Evolutionary conservation across 176 grass and related monocot species (phyloP), one percentile per base, ranked within the genome.

Genomic region (Panicum miliaceum): DNA sequence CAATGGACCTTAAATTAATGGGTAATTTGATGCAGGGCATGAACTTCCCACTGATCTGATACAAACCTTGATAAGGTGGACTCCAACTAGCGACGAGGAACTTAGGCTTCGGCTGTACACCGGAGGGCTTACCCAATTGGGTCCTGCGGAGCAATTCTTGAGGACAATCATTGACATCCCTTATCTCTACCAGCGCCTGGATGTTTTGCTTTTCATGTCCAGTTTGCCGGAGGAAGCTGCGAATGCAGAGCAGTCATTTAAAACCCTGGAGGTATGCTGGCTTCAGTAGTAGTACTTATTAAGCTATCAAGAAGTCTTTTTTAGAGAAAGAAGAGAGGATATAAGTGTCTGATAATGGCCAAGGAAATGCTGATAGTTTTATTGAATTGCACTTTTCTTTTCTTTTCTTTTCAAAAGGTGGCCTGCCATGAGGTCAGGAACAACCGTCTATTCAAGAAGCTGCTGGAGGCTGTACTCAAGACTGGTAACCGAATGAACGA

Each of bases 401-500:
- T 45, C 20, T 18, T 20, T 73, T 16, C 25, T 18, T 1, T 1
- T 0, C 15, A 81, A 65, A 57, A 97, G 92, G 48, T 95, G 32
- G 96, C 91, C 48, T 95, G 91, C 74, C 64, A 89, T 34, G 91
- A 98, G 76, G 82, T 98, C 51, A 88, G 88, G 71, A 71, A 74
- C 22, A 88, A 50, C 62, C 86, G 89, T 16, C 81, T 98, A 35
- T 98, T 98, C 54, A 89, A 91, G 88, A 98, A 98, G 77, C 82
- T 98, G 7, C 58, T 95, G 75, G 91, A 98, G 87, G 96, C 93
- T 18, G 91, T 95, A 15, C 90, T 98, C 60, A 98, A 98, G 75
- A 91, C 93, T 0, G 96, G 96, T 1, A 98, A 95, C 87, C 84
- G 89, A 16, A 98, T 98, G 86, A 98, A 98, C 57, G 91, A 89